Conservation (phyloP, 805 yeast genomes). For the Kodamaea hsintzibuensis region DNA sequence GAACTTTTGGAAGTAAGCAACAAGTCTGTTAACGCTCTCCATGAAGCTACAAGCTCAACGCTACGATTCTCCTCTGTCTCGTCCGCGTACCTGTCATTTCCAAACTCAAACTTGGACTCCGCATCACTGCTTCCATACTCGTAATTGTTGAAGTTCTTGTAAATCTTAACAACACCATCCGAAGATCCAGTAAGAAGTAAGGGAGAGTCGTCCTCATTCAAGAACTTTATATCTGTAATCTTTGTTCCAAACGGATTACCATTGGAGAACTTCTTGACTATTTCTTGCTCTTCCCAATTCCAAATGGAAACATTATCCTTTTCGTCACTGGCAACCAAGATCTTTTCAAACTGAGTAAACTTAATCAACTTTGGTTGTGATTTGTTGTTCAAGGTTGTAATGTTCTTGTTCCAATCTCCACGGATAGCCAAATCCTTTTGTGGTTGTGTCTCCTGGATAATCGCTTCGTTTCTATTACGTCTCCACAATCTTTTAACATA, state of each 20-base stretch:
- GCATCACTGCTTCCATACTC: conserved; percentile 9
- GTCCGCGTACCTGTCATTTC: conserved; percentile 6
- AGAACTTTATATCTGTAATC: conserved; percentile 79
- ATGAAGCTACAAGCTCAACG: conserved; percentile 72
- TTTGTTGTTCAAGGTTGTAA: conserved; percentile 62
- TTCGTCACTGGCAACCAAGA: conserved; percentile 77
- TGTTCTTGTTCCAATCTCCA: conserved; percentile 80
- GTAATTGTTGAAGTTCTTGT: conserved; percentile 66
- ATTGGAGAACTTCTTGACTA: conserved; percentile 70
- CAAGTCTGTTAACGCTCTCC: conserved; percentile 92
- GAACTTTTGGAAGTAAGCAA: conserved; percentile 76
- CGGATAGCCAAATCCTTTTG: conserved; percentile 80
- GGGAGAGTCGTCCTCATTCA: conserved; percentile 92
- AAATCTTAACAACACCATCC: conserved; percentile 91
- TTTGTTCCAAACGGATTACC: conserved; percentile 86
- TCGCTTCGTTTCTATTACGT: conserved; percentile 81
- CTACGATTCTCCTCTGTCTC: conserved; percentile 25
- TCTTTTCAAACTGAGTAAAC: conserved; percentile 90
- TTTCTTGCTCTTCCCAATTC: conserved; percentile 75
- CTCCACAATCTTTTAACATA: conserved; percentile 85
- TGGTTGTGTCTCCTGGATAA: conserved; percentile 85
- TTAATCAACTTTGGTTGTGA: conserved; percentile 77
- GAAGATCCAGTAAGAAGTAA: conserved; percentile 84
- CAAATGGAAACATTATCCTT: conserved; percentile 80
- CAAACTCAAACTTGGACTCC: conserved; percentile 6